A percentile compares a stretch with the other conserved stretches of the same genome.
Conservation (phyloP, 768 basidiomycete species). For the Tylopilus subfusipes region DNA sequence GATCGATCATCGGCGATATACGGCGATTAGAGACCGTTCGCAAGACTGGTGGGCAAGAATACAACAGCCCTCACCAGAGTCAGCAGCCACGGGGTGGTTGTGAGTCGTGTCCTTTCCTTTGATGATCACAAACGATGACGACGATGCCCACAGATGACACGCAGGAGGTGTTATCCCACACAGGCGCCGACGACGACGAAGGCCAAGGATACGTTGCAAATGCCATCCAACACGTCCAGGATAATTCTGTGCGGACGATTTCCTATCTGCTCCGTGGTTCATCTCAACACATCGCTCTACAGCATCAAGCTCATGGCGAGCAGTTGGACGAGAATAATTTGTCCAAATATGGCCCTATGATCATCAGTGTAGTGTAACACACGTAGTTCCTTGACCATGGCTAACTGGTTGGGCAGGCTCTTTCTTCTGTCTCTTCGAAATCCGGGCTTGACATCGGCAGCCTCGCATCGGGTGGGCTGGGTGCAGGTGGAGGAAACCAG, state of each 20-base stretch:
- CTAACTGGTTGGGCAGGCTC: constrained; percentile 16
- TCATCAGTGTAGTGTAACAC: constrained; percentile 10
- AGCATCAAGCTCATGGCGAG: constrained; percentile 17
- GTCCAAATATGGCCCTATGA: constrained; percentile 21
- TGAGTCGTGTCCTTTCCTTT: constrained; percentile 12
- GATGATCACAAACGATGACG: constrained; percentile 7
- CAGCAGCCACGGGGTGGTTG: constrained; percentile 24
- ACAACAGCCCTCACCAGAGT: constrained; percentile 52
- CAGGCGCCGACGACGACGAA: constrained; percentile 26
- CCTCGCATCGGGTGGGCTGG: constrained; percentile 31
- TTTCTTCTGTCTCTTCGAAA: constrained; percentile 11
- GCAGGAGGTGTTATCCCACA: constrained; percentile 55
- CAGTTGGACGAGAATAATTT: constrained; percentile 9
- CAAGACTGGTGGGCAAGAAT: constrained; percentile 64
- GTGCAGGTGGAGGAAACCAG: constrained; percentile 51
- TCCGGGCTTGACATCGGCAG: constrained; percentile 34
- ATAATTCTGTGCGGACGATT: constrained; percentile 15
- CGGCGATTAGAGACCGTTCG: constrained; percentile 37
- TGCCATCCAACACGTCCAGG: constrained; percentile 22
- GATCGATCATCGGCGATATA: constrained; percentile 11
- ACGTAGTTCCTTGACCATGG: not conserved
- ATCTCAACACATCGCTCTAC: constrained; percentile 1
- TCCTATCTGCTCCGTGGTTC: not conserved
- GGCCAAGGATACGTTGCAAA: constrained; percentile 9
- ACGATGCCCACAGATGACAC: constrained; percentile 49